A percentile compares a stretch with the other conserved stretches of the same genome.
Evolutionary conservation across 1,284 basidiomycete genomes (phyloP).

Genomic region (Taiwanofungus camphoratus): DNA sequence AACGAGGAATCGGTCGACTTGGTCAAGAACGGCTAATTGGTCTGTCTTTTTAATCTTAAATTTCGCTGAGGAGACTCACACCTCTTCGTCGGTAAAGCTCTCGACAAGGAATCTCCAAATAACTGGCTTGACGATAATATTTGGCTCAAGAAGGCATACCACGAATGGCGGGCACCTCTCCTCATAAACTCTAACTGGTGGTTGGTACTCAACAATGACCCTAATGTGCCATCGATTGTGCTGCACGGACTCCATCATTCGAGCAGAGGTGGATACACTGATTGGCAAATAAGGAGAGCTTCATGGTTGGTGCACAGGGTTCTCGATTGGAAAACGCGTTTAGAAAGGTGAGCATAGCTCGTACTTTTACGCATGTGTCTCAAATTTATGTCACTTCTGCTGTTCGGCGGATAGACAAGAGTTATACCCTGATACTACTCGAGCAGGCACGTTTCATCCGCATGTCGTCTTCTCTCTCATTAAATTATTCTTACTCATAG

Average conservation of each 20-base stretch:
- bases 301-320: slow-evolving; percentile 79
- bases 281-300: slow-evolving; percentile 85
- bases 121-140: slow-evolving; percentile 97
- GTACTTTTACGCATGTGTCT: neutral
- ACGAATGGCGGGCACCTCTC: slow-evolving; percentile 85
- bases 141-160: slow-evolving; percentile 89
- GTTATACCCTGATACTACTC: slow-evolving; percentile 49
- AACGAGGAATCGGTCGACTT: slow-evolving; percentile 60
- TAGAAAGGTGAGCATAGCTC: slow-evolving; percentile 47
- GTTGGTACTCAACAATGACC: slow-evolving; percentile 77
- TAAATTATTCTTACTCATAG: slow-evolving; percentile 26
- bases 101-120: slow-evolving; percentile 80
- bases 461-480: slow-evolving; percentile 7
- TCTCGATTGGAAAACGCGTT: slow-evolving; percentile 71
- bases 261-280: slow-evolving; percentile 48
- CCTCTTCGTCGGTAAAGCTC: slow-evolving; percentile 40
- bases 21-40: slow-evolving; percentile 82
- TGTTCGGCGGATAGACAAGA: slow-evolving; percentile 46
- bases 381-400: too few species aligned
- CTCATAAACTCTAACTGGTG: slow-evolving; percentile 97
- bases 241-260: slow-evolving; percentile 29
- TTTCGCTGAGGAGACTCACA: neutral
- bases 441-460: slow-evolving; percentile 36
- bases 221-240: slow-evolving; percentile 42
- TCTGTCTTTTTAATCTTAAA: slow-evolving; percentile 30